Percentiles rank a stretch among this genome's conserved stretches.
Evolutionary conservation across 305 asterid species (phyloP).

Genomic region (Solanum chacoense): DNA sequence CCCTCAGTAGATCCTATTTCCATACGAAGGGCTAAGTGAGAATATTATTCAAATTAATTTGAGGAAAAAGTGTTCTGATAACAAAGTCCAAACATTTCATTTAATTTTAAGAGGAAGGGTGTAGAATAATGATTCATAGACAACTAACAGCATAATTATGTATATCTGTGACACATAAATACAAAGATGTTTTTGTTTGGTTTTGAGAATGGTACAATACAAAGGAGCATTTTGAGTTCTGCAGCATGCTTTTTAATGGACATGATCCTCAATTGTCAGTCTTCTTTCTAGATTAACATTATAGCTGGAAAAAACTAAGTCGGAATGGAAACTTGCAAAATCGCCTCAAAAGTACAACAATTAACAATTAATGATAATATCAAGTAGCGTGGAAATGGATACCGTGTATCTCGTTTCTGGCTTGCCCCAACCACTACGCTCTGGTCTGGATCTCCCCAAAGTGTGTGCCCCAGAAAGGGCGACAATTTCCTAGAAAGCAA

Average conservation of each 20-base stretch:
- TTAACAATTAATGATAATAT: background rate
- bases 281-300: background rate
- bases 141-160: background rate
- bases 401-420: slow-evolving; percentile 92
- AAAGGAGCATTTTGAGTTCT: background rate
- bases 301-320: background rate
- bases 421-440: slow-evolving; percentile 98
- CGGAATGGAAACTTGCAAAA: background rate
- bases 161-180: background rate
- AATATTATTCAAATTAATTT: background rate
- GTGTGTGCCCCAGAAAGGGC: slow-evolving; percentile 99
- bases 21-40: background rate
- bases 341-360: background rate
- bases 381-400: background rate
- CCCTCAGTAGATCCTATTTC: background rate
- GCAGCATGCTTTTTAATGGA: background rate
- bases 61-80: background rate
- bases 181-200: background rate
- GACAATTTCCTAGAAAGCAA: slow-evolving; percentile 65
- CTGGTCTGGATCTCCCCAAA: slow-evolving; percentile 92
- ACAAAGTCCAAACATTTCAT: background rate
- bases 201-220: background rate
- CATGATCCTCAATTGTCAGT: background rate
- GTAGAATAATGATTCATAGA: background rate
- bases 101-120: background rate